Evolutionary conservation across 192 early-diverging fungal species (phyloP).

Genomic region (Podila minutissima): DNA sequence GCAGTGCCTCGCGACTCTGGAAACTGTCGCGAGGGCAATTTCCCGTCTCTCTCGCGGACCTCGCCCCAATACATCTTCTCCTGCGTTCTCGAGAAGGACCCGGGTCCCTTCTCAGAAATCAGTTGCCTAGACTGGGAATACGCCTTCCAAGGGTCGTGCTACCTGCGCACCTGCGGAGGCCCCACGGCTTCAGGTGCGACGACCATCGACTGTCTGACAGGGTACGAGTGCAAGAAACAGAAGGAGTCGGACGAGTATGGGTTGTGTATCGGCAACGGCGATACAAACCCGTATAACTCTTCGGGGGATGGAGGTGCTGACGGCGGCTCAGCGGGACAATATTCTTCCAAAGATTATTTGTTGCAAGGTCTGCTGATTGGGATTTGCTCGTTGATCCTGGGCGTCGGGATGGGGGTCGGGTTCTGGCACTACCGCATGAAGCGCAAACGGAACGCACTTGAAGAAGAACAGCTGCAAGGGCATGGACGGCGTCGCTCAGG

Average conservation of each 20-base stretch:
- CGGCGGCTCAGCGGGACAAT: not conserved
- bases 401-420: constrained; percentile 28
- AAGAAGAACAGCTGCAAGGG: no score
- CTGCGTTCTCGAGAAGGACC: constrained; percentile 12
- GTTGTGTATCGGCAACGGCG: not conserved
- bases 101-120: not conserved
- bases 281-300: constrained; percentile 7
- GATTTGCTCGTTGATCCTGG: constrained; percentile 6
- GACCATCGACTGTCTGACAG: constrained; percentile 6
- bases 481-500: no score
- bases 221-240: constrained; percentile 7
- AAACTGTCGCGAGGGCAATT: constrained; percentile 11
- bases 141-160: constrained; percentile 16
- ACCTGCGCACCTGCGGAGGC: constrained; percentile 20
- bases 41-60: constrained; percentile 18
- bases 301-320: not conserved
- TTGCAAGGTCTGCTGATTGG: constrained; percentile 34
- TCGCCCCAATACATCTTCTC: not conserved
- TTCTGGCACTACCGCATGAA: constrained; percentile 35
- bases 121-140: constrained; percentile 34
- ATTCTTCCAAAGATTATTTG: constrained; percentile 21
- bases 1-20: not conserved
- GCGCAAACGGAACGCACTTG: not conserved
- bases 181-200: not conserved
- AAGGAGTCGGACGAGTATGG: not conserved